phyloP scores from a whole-genome alignment of 768 basidiomycete genomes.

The Tephrocybe sp. region DNA sequence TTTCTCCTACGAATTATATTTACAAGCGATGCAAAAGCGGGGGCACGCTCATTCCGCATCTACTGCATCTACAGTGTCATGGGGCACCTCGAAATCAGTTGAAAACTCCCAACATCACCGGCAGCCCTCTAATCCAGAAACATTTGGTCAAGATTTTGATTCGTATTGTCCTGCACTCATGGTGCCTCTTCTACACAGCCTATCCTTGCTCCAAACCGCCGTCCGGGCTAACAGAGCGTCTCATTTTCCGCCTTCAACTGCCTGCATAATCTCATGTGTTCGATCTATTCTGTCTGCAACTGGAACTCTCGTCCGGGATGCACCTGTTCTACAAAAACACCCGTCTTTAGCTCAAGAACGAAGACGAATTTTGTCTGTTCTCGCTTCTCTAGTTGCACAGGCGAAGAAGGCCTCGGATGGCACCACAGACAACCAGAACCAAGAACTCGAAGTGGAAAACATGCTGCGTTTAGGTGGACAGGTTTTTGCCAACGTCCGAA shows the following conservation, averaged over 20 bases:
- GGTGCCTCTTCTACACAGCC: slow-evolving; percentile 80
- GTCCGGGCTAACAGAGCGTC: slow-evolving; percentile 72
- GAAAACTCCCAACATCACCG: slow-evolving; percentile 37
- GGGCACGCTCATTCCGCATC: slow-evolving; percentile 56
- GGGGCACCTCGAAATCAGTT: slow-evolving; percentile 46
- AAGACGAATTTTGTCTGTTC: slow-evolving; percentile 75
- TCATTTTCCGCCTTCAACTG: slow-evolving; percentile 93
- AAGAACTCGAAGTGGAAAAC: slow-evolving; percentile 59
- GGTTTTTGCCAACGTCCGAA: slow-evolving; percentile 77
- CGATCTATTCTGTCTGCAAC: slow-evolving; percentile 82
- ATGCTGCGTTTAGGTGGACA: slow-evolving; percentile 84
- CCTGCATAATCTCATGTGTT: slow-evolving; percentile 92
- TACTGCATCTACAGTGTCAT: slow-evolving; percentile 51
- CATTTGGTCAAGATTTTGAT: slow-evolving; percentile 50
- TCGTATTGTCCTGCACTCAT: slow-evolving; percentile 79
- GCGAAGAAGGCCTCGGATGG: slow-evolving; percentile 67
- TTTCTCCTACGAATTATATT: slow-evolving; percentile 8
- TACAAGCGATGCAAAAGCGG: slow-evolving; percentile 24
- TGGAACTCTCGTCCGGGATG: slow-evolving; percentile 83
- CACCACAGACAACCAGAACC: slow-evolving; percentile 40
- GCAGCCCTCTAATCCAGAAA: slow-evolving; percentile 44
- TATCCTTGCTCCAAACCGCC: slow-evolving; percentile 84
- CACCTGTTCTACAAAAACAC: slow-evolving; percentile 65
- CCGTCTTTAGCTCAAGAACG: slow-evolving; percentile 74
- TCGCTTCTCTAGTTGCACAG: slow-evolving; percentile 82